These are phyloP conservation scores for Casuarina glauca DNA, from an alignment of 306 rosid genomes.

Conservation along the genomic window DNA sequence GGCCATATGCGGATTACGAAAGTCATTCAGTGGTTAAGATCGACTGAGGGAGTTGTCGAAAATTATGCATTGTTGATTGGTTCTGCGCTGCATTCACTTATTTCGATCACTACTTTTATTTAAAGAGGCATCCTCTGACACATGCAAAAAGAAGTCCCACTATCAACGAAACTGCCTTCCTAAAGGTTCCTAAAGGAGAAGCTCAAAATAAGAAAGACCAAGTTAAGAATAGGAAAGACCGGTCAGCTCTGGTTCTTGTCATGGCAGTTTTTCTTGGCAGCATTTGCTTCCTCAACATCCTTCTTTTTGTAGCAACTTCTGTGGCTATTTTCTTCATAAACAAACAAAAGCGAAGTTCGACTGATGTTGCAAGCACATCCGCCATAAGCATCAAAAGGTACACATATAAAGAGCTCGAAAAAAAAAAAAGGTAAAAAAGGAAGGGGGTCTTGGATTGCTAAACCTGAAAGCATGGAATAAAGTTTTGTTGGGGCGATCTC, in stretches of 20 bases:
- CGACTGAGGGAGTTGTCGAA: slow-evolving; percentile 3
- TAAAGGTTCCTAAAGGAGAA: slow-evolving; percentile 10
- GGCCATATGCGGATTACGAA: slow-evolving; percentile 28
- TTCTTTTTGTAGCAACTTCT: neutral
- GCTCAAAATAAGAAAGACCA: no score
- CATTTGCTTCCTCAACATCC: slow-evolving; percentile 28
- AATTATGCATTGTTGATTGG: slow-evolving; percentile 23
- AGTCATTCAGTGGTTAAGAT: neutral
- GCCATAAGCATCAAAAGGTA: neutral
- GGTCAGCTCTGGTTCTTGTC: slow-evolving; percentile 4
- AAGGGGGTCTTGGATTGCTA: no score
- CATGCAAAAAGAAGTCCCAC: slow-evolving; percentile 21
- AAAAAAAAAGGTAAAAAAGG: no score
- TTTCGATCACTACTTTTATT: no score
- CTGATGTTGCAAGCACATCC: neutral
- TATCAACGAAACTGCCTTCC: neutral
- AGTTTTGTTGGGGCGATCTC: no score
- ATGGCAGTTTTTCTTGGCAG: slow-evolving; percentile 33
- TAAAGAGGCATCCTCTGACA: slow-evolving; percentile 29
- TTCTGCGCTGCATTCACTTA: neutral
- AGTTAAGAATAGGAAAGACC: neutral
- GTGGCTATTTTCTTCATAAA: slow-evolving; percentile 1
- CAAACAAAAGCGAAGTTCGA: neutral
- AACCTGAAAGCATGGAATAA: slow-evolving; percentile 31
- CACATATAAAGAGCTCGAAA: slow-evolving; percentile 17